A percentile compares a stretch with the other conserved stretches of the same genome.
These are phyloP conservation scores for Achaetomium macrosporum DNA, from an alignment of 2,329 filamentous ascomycete genomes.

Conservation along the genomic window DNA sequence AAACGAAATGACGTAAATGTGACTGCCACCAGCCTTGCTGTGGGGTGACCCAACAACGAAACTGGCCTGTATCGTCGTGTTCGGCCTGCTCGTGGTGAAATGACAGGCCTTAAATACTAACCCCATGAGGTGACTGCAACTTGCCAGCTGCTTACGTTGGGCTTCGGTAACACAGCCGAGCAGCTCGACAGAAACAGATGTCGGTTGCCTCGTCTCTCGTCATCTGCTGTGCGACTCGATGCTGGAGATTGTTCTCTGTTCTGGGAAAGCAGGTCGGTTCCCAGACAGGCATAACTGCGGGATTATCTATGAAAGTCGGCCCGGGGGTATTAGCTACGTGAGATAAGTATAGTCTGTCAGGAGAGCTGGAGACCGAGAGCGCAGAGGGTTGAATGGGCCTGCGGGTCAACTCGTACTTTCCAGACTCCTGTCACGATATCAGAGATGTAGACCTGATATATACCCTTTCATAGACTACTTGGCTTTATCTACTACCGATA, in stretches of 20 bases:
- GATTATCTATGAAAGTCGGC: not conserved
- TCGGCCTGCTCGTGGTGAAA: not conserved
- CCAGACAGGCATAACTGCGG: not conserved
- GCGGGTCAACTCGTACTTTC: too few relatives aligned
- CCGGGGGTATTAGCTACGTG: too few relatives aligned
- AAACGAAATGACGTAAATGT: slow-evolving; percentile 17
- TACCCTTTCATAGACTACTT: too few relatives aligned
- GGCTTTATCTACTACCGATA: too few relatives aligned
- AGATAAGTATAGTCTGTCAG: too few relatives aligned
- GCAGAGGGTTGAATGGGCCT: too few relatives aligned
- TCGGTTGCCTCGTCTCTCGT: not conserved
- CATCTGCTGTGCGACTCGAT: not conserved
- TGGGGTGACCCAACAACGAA: slow-evolving; percentile 16
- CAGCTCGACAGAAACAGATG: not conserved
- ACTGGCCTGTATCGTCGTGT: not conserved
- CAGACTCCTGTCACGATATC: too few relatives aligned
- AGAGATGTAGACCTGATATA: too few relatives aligned
- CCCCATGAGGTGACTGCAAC: not conserved
- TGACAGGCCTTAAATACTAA: slow-evolving; percentile 4
- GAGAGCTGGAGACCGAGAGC: too few relatives aligned
- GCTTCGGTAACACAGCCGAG: not conserved
- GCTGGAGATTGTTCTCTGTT: not conserved
- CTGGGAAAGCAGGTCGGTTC: not conserved
- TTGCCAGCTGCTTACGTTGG: not conserved
- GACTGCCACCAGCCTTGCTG: slow-evolving; percentile 4